Evolutionary conservation across 2,329 filamentous ascomycete species (phyloP), one percentile per base, ranked within the genome.

Genomic region (Verticillium dahliae): DNA sequence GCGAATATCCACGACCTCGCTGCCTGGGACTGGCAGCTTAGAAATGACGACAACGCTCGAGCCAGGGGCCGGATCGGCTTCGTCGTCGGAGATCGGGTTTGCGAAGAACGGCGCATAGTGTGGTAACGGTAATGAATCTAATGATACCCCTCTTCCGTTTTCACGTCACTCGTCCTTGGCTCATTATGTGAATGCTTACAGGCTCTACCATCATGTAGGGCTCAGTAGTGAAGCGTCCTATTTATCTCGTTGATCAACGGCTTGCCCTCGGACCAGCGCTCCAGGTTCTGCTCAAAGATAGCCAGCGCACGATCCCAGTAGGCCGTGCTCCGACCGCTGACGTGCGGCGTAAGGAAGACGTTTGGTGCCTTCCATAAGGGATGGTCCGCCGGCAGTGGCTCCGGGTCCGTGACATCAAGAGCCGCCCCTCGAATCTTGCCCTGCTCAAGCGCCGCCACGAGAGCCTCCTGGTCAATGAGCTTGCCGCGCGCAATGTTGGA

Each of bases 321-420:
- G 9, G 70, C 69, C 1, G 70, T 73, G 7, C 78, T 80, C 6
- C 64, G 65, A 0, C 76, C 78, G 58, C 79, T 81, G 11, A 82
- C 70, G 63, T 83, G 81, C 15, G 81, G 81, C 27, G 80, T 81
- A 56, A 94, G 82, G 59, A 89, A 82, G 15, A 89, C 78, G 71
- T 92, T 92, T 63, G 84, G 83, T 14, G 87, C 78, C 33, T 78
- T 81, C 90, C 90, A 94, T 58, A 94, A 74, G 65, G 84, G 81
- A 69, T 90, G 85, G 4, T 88, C 84, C 2, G 79, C 74, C 0
- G 90, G 89, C 65, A 94, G 71, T 0, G 91, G 91, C 72, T 94
- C 91, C 0, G 90, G 90, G 63, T 93, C 90, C 1, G 90, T 90
- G 1, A 94, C 90, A 70, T 93, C 90, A 50, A 94, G 74, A 1